Evolutionary conservation across 441 rosid genomes (phyloP).

Genomic region (California macrophylla): DNA sequence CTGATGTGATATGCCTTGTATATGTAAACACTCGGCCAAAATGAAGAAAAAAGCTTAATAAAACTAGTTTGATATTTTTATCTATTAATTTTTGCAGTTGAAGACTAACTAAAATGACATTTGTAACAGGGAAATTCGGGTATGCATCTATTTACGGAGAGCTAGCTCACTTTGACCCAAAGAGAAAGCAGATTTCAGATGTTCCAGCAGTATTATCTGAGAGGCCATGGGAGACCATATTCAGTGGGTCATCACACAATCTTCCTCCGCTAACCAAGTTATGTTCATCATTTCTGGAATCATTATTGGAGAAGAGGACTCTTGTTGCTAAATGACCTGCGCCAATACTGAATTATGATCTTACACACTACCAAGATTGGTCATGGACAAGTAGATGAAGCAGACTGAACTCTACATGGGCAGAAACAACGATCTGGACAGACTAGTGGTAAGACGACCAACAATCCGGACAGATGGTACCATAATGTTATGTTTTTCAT

Average conservation of each 20-base stretch:
- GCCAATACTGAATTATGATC: not conserved
- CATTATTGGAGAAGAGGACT: slow-evolving; percentile 66
- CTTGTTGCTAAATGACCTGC: slow-evolving; percentile 30
- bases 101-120: not conserved
- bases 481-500: no score
- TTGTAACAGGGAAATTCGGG: slow-evolving; percentile 40
- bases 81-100: not conserved
- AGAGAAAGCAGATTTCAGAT: slow-evolving; percentile 32
- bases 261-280: slow-evolving; percentile 77
- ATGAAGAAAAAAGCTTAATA: not conserved
- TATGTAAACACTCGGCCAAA: not conserved
- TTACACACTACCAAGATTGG: not conserved
- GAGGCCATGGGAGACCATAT: slow-evolving; percentile 80
- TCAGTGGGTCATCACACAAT: slow-evolving; percentile 68
- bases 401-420: not conserved
- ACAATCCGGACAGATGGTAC: not conserved
- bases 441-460: no score
- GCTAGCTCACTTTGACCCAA: slow-evolving; percentile 41
- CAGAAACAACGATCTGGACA: not conserved
- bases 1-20: not conserved
- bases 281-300: slow-evolving; percentile 63
- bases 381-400: not conserved
- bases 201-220: slow-evolving; percentile 40
- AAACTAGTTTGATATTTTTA: not conserved
- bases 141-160: slow-evolving; percentile 79